Percentiles rank a stretch among this genome's conserved stretches.
phyloP scores from a whole-genome alignment of 768 basidiomycete species.

The Rhizopogon sp. region DNA sequence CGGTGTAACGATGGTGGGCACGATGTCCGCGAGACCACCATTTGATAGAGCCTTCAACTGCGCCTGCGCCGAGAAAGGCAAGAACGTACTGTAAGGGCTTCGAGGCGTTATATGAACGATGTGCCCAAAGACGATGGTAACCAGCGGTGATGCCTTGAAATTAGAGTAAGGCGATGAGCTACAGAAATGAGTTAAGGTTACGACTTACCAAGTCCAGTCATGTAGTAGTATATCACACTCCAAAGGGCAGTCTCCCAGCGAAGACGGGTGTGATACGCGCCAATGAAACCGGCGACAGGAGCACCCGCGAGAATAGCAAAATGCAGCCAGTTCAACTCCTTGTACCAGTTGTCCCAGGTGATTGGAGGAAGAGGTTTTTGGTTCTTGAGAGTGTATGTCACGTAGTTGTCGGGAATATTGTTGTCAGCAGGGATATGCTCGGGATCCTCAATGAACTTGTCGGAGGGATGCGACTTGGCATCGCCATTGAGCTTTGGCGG shows the following conservation, averaged over 20 bases:
- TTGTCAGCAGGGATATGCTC: conserved; percentile 40
- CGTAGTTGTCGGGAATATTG: conserved; percentile 80
- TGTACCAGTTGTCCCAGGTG: conserved; percentile 49
- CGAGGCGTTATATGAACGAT: conserved; percentile 91
- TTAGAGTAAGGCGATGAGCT: conserved; percentile 22
- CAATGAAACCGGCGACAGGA: conserved; percentile 71
- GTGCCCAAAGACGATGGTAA: conserved; percentile 97
- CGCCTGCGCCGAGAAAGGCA: conserved; percentile 83
- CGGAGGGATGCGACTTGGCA: neutral
- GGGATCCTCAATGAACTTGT: conserved; percentile 20
- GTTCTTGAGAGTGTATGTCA: conserved; percentile 66
- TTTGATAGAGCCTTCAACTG: conserved; percentile 94
- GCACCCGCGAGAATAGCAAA: conserved; percentile 67
- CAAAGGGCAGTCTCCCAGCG: conserved; percentile 73
- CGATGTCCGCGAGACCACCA: conserved; percentile 99
- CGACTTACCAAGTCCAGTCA: conserved; percentile 74
- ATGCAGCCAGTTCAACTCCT: conserved; percentile 75
- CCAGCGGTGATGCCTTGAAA: conserved; percentile 78
- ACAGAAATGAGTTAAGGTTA: conserved; percentile 35
- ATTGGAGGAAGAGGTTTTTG: conserved; percentile 67
- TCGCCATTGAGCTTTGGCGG: conserved; percentile 10
- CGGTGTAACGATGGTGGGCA: conserved; percentile 95
- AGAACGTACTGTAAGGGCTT: conserved; percentile 80
- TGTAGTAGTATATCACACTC: conserved; percentile 63
- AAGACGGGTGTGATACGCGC: conserved; percentile 59